Evolutionary conservation across 495 filamentous ascomycete genomes (phyloP), one percentile per base, ranked within the genome.

Genomic region (Aspergillus affinis): DNA sequence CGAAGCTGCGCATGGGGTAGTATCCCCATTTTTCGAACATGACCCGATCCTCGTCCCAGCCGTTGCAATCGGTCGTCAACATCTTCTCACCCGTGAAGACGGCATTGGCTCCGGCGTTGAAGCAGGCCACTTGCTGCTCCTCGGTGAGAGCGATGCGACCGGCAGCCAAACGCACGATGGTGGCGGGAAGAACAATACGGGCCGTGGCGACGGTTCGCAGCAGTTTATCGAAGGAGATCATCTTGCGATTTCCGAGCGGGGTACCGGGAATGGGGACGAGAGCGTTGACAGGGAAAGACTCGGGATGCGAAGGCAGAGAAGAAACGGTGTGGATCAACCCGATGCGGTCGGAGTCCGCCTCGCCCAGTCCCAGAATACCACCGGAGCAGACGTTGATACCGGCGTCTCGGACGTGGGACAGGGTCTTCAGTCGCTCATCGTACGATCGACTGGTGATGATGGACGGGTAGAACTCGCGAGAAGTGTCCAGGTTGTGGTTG

Each of bases 31-130:
- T 78, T 9, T 87, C 84, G 73, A 95, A 92, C 84, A 93, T 88
- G 8, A 59, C 84, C 54, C 82, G 85, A 63, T 95, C 91, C 74
- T 92, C 89, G 61, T 92, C 90, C 89, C 90, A 95, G 5, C 90
- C 91, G 61, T 87, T 92, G 69, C 90, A 93, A 57, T 89, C 88
- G 0, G 91, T 93, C 18, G 91, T 95, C 77, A 93, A 67, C 91
- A 95, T 93, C 81, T 91, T 93, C 76, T 95, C 91, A 19, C 91
- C 91, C 0, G 91, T 95, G 71, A 95, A 95, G 8, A 95, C 84
- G 13, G 91, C 91, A 69, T 95, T 95, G 0, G 91, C 91, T 26
- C 91, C 91, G 0, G 91, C 90, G 81, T 87, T 83, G 72, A 93
- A 95, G 67, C 90, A 93, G 60, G 90, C 70, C 20, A 89, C 83